Conservation (phyloP, 192 early-diverging fungal species). For the Dissophora globulifera region DNA sequence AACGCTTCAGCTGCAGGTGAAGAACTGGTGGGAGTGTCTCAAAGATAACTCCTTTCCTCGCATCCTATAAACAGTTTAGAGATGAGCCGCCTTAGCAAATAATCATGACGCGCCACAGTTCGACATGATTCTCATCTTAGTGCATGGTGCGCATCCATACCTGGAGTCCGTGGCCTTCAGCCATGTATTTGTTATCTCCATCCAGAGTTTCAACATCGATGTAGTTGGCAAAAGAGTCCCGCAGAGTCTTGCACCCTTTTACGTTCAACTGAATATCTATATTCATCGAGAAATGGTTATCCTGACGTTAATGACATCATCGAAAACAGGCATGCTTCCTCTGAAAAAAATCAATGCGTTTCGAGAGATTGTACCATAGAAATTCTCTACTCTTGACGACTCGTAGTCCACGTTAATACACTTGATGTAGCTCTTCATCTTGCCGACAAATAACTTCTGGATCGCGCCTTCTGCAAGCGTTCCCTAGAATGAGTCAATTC, state of each 20-base stretch:
- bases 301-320: no score
- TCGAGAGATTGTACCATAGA: no score
- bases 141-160: no score
- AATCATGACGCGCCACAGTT: not conserved
- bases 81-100: no score
- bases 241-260: conserved; percentile 88
- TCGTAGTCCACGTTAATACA: conserved; percentile 96
- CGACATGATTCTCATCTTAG: no score
- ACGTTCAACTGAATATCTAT: conserved; percentile 98
- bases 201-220: conserved; percentile 91
- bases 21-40: conserved; percentile 92
- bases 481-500: conserved; percentile 53
- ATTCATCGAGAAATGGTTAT: no score
- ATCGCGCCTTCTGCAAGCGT: conserved; percentile 94
- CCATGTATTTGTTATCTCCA: conserved; percentile 96
- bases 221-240: conserved; percentile 93
- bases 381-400: conserved; percentile 94
- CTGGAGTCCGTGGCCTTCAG: conserved; percentile 95
- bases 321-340: no score
- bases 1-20: conserved; percentile 96
- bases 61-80: no score
- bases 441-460: conserved; percentile 91
- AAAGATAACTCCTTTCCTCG: conserved; percentile 97
- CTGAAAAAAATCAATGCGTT: no score
- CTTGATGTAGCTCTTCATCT: conserved; percentile 97